Evolutionary conservation across 2,329 filamentous ascomycete genomes (phyloP).

Genomic region (Dothistroma septosporum): DNA sequence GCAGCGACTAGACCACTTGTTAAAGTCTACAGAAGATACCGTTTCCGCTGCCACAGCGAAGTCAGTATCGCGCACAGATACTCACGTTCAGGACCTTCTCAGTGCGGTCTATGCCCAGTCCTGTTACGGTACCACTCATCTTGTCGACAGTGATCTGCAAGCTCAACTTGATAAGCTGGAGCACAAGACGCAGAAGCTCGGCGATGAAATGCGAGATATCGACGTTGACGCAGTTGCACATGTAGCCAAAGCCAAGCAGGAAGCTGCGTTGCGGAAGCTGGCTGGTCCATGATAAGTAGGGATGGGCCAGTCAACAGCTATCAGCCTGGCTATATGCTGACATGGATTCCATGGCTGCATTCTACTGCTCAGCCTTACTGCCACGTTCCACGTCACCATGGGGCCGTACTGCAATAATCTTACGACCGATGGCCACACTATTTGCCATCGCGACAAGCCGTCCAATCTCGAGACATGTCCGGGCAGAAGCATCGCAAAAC

Average conservation of each 20-base stretch:
- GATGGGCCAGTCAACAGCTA: not conserved
- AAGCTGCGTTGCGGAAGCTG: conserved; percentile 10
- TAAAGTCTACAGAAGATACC: conserved; percentile 30
- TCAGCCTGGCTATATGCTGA: not conserved
- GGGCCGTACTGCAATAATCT: too few species aligned
- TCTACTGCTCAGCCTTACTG: not conserved
- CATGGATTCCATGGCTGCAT: not conserved
- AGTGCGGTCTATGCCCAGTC: conserved; percentile 38
- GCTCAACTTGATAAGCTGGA: conserved; percentile 37
- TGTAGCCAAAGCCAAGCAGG: conserved; percentile 22
- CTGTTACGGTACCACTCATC: conserved; percentile 15
- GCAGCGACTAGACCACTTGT: conserved; percentile 36
- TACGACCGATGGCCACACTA: too few species aligned
- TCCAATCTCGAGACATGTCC: too few species aligned
- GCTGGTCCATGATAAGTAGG: not conserved
- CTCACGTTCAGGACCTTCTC: conserved; percentile 36
- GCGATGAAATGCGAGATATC: conserved; percentile 36
- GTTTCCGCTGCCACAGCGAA: conserved; percentile 36
- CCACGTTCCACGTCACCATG: not conserved
- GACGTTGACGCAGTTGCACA: conserved; percentile 27
- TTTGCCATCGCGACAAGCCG: too few species aligned
- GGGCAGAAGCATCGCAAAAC: too few species aligned
- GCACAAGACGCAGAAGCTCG: conserved; percentile 35
- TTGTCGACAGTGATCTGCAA: conserved; percentile 27
- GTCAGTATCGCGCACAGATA: conserved; percentile 36